Evolutionary conservation across 1,284 basidiomycete genomes (phyloP), one percentile per base, ranked within the genome.

Genomic region (Cryptococcus wingfieldii): DNA sequence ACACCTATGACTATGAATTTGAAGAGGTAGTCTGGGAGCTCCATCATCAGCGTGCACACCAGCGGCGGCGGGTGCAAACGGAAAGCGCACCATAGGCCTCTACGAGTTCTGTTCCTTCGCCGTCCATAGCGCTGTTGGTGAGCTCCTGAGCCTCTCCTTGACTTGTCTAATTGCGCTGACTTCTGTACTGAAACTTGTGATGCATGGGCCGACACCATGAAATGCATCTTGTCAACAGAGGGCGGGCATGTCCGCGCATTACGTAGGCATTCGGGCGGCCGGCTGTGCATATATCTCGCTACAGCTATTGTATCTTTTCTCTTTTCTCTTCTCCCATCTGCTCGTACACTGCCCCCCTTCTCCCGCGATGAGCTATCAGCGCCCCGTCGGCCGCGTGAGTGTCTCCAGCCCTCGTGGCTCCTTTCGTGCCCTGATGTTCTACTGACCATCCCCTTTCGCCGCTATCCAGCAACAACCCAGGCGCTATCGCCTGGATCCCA

Each of bases 1-100:
- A 62, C 67, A 90, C 92, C 93, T 67, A 98, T 91, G 65, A 98
- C 85, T 71, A 98, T 96, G 78, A 91, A 92, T 79, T 97, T 98
- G 85, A 97, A 89, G 63, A 98, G 83, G 76, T 95, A 97, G 79
- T 97, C 94, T 95, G 73, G 10, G 27, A 31, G 49, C 4, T 50
- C 47, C 46, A n/a, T 44, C 27, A 38, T 43, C 34, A 38, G 45
- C 27, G 4, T 4, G 9, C 44, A 46, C 25, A 19, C 18, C 25
- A 13, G 37, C 47, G 53, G 23, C 27, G 41, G n/a, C 25, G 25
- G 39, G 12, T 12, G 19, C 12, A 18, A n/a, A 45, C 14, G 28
- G 41, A 19, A 43, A 25, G 19, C 83, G 47, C 50, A 91, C 91
- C 91, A 75, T 96, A 96, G 54, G 91, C 90, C 78, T 95, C 92